These are phyloP conservation scores for Helotiales sp. DNA, from an alignment of 2,329 filamentous ascomycete genomes.

Conservation along the genomic window DNA sequence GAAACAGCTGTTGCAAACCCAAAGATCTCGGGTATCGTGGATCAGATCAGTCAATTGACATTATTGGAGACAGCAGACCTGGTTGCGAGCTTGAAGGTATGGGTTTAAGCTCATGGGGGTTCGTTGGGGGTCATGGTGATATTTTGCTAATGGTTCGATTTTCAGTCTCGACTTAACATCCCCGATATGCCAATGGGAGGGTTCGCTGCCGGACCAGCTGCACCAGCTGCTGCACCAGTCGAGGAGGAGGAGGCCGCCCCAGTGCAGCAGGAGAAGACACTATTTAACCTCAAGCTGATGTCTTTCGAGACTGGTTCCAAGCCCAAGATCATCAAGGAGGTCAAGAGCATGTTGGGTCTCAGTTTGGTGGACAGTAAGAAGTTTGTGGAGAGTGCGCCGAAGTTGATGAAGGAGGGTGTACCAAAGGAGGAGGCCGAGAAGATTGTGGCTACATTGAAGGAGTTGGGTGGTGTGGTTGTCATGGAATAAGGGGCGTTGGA, in stretches of 20 bases:
- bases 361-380: slow-evolving; percentile 99
- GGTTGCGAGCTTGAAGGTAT: slow-evolving; percentile 92
- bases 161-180: slow-evolving; percentile 90
- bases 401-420: slow-evolving; percentile 98
- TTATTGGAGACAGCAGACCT: slow-evolving; percentile 96
- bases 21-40: slow-evolving; percentile 93
- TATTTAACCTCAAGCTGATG: slow-evolving; percentile 95
- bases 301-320: slow-evolving; percentile 88
- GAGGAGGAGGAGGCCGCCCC: slow-evolving; percentile 89
- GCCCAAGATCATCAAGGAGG: slow-evolving; percentile 99
- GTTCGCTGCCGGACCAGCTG: slow-evolving; percentile 73
- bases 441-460: slow-evolving; percentile 95
- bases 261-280: slow-evolving; percentile 90
- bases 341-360: slow-evolving; percentile 93
- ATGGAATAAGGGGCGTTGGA: slow-evolving; percentile 76
- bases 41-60: slow-evolving; percentile 98
- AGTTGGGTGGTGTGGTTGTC: slow-evolving; percentile 81
- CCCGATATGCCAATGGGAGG: slow-evolving; percentile 95
- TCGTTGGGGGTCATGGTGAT: neutral
- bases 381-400: slow-evolving; percentile 97
- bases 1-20: slow-evolving; percentile 75
- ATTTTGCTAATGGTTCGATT: slow-evolving; percentile 28
- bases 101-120: slow-evolving; percentile 18
- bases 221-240: slow-evolving; percentile 63
- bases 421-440: slow-evolving; percentile 99